Evolutionary conservation across 495 filamentous ascomycete genomes (phyloP).

Genomic region (Penicillium paradoxum): DNA sequence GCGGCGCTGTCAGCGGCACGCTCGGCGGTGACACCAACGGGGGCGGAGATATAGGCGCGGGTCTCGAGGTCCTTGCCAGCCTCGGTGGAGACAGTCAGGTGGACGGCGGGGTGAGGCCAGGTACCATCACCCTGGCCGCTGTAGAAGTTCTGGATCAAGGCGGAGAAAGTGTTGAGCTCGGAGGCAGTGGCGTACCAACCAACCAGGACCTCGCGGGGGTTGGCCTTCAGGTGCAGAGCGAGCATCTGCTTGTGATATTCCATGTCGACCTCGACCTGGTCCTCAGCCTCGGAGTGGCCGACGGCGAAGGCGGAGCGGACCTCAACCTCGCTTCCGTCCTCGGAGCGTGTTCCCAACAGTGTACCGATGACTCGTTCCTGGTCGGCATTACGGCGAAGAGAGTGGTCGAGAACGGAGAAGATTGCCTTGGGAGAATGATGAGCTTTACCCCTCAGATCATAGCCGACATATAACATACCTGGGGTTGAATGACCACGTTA

Average conservation of each 20-base stretch:
- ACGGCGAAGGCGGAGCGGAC: constrained; percentile 95
- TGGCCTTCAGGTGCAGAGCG: constrained; percentile 83
- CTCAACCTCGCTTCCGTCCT: constrained; percentile 94
- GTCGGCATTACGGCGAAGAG: constrained; percentile 79
- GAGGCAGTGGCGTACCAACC: constrained; percentile 97
- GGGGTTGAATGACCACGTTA: constrained; percentile 89
- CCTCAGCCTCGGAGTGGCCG: constrained; percentile 93
- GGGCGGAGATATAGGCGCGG: constrained; percentile 86
- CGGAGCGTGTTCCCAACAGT: constrained; percentile 81
- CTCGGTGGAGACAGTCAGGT: constrained; percentile 87
- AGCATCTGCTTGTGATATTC: constrained; percentile 99
- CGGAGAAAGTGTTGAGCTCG: constrained; percentile 95
- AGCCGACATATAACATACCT: constrained; percentile 54
- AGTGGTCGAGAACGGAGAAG: constrained; percentile 96
- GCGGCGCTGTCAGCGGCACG: constrained; percentile 90
- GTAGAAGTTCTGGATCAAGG: constrained; percentile 99
- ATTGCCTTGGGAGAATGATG: constrained; percentile 60
- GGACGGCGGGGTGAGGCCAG: constrained; percentile 91
- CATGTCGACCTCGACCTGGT: constrained; percentile 99
- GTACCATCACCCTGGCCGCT: constrained; percentile 93
- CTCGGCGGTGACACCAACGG: constrained; percentile 91
- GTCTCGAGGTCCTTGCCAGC: constrained; percentile 79
- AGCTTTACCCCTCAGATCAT: constrained; percentile 1
- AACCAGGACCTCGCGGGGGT: constrained; percentile 87
- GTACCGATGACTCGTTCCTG: constrained; percentile 96